phyloP scores from a whole-genome alignment of 1,139 yeast species.

The Hemisphaericaspora xylofermentans region DNA sequence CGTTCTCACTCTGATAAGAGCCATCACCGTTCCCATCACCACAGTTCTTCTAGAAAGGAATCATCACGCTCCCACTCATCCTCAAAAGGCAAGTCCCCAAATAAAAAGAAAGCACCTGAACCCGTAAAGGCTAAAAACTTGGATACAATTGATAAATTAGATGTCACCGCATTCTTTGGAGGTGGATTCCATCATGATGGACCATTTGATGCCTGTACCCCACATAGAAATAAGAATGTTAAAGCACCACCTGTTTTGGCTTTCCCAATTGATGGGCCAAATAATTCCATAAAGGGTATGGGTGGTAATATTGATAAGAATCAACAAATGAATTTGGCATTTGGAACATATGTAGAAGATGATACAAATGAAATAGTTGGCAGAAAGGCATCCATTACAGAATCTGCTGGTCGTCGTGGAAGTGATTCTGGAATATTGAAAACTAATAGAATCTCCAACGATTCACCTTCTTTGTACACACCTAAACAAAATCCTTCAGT shows the following conservation, averaged over 20 bases:
- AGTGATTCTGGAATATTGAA: conserved; percentile 8
- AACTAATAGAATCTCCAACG: conserved; percentile 16
- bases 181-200: conserved; percentile 98
- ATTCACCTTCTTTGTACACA: conserved; percentile 24
- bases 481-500: conserved; percentile 55
- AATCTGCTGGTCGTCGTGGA: conserved; percentile 11
- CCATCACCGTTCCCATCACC: conserved; percentile 1
- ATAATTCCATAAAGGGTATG: conserved; percentile 75
- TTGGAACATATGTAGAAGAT: conserved; percentile 47
- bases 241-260: conserved; percentile 92
- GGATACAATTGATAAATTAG: conserved; percentile 91
- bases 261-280: conserved; percentile 93
- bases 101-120: conserved; percentile 37
- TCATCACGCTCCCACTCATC: conserved; percentile 10
- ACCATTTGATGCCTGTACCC: conserved; percentile 97
- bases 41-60: conserved; percentile 2
- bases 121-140: conserved; percentile 57
- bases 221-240: conserved; percentile 83
- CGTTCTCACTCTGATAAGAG: conserved; percentile 10
- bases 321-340: conserved; percentile 59
- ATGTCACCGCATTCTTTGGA: conserved; percentile 95
- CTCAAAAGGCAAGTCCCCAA: conserved; percentile 30
- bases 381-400: conserved; percentile 15
- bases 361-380: conserved; percentile 42
- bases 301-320: conserved; percentile 45